These are phyloP conservation scores for Yamadazyma diddensiae DNA, from an alignment of 1,139 yeast species.

Conservation along the genomic window DNA sequence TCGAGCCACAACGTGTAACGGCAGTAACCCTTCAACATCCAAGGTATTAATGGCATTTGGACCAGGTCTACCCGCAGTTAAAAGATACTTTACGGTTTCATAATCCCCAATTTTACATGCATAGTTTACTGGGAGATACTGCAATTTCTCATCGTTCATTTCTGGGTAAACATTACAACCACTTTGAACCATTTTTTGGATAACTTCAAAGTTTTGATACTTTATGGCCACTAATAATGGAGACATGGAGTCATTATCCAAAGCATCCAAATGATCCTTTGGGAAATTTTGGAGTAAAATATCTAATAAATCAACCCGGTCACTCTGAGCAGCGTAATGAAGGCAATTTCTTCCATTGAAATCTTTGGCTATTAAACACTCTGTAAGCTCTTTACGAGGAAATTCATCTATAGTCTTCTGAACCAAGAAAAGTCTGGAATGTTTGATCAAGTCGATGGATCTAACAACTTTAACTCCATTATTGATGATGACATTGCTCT, in stretches of 20 bases:
- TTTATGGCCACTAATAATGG: conserved; percentile 80
- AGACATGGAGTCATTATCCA: conserved; percentile 74
- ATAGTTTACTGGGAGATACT: conserved; percentile 79
- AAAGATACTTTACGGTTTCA: conserved; percentile 63
- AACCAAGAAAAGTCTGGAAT: conserved; percentile 40
- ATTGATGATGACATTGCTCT: conserved; percentile 32
- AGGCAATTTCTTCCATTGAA: conserved; percentile 79
- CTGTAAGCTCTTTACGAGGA: conserved; percentile 17
- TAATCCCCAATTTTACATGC: conserved; percentile 87
- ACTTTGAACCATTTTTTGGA: conserved; percentile 39
- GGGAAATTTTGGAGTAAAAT: conserved; percentile 42
- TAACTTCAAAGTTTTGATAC: conserved; percentile 56
- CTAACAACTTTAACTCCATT: conserved; percentile 46
- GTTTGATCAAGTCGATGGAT: conserved; percentile 40
- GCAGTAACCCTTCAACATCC: conserved; percentile 86
- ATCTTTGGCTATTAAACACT: conserved; percentile 45
- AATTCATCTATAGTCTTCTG: conserved; percentile 29
- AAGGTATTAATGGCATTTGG: conserved; percentile 45
- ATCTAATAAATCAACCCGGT: conserved; percentile 54
- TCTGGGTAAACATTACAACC: conserved; percentile 60
- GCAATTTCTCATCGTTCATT: conserved; percentile 46
- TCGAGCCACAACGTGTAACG: conserved; percentile 85
- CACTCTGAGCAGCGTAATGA: conserved; percentile 81
- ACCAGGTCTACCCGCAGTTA: conserved; percentile 24
- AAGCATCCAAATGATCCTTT: conserved; percentile 39